Percentiles rank a stretch among this genome's conserved stretches.
Evolutionary conservation across 257 asterid genomes (phyloP).

Genomic region (Striga asiatica): DNA sequence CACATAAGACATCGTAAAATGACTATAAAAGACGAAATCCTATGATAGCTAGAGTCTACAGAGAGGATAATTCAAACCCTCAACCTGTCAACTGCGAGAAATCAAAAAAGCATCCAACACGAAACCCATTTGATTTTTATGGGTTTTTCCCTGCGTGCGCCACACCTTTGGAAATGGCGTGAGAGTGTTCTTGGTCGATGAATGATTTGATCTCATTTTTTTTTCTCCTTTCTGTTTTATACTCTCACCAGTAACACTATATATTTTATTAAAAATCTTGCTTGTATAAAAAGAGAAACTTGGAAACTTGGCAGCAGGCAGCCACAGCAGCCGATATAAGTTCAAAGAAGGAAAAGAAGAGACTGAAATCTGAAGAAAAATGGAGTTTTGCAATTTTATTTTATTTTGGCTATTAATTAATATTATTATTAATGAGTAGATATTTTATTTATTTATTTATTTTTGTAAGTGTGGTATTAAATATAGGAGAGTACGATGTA

Average conservation of each 20-base stretch:
- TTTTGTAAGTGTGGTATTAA: no score
- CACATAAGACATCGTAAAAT: neutral
- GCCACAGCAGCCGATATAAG: neutral
- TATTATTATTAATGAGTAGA: no score
- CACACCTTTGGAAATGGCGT: slow-evolving; percentile 27
- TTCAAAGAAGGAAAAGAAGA: no score
- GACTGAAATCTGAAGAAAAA: no score
- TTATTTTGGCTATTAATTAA: no score
- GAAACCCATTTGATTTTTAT: slow-evolving; percentile 20
- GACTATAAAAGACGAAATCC: slow-evolving; percentile 3
- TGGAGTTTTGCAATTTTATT: no score
- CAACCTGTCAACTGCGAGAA: slow-evolving; percentile 15
- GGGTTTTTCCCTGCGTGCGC: neutral
- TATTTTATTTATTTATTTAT: no score
- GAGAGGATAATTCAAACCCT: slow-evolving; percentile 11
- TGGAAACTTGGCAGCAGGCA: slow-evolving; percentile 17
- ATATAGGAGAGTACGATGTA: no score
- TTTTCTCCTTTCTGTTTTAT: neutral
- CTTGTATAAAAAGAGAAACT: neutral
- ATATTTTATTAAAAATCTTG: neutral
- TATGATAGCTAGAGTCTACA: no score
- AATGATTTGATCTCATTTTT: slow-evolving; percentile 10
- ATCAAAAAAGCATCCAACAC: slow-evolving; percentile 13
- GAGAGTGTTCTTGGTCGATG: slow-evolving; percentile 17
- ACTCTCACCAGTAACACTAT: neutral